These are phyloP conservation scores for Artomyces pyxidatus DNA, from an alignment of 768 basidiomycete genomes.

Conservation along the genomic window DNA sequence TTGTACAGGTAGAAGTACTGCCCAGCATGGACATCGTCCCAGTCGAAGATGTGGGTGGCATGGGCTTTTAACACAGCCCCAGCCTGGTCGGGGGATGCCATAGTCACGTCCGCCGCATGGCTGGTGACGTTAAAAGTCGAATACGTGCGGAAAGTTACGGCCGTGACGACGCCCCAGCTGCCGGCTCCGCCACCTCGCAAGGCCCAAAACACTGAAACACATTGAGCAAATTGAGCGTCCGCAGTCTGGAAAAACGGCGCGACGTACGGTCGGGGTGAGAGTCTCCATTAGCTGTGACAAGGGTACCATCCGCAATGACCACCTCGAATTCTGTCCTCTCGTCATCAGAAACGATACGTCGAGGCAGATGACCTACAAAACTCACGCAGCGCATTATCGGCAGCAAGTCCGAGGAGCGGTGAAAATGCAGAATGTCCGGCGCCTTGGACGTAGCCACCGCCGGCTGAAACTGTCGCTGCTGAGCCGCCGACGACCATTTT, in stretches of 20 bases:
- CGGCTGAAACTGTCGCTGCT: slow-evolving; percentile 16
- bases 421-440: slow-evolving; percentile 19
- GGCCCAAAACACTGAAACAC: too few species aligned
- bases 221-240: too few species aligned
- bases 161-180: slow-evolving; percentile 30
- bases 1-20: slow-evolving; percentile 5
- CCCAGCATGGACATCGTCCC: slow-evolving; percentile 21
- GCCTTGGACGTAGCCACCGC: slow-evolving; percentile 20
- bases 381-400: slow-evolving; percentile 19
- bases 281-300: slow-evolving; percentile 14
- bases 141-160: slow-evolving; percentile 28
- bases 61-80: slow-evolving; percentile 22
- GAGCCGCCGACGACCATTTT: slow-evolving; percentile 18
- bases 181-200: slow-evolving; percentile 19
- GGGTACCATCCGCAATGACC: background rate
- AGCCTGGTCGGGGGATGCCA: slow-evolving; percentile 15
- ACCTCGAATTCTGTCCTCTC: slow-evolving; percentile 5
- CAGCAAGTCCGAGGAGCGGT: slow-evolving; percentile 17
- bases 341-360: background rate
- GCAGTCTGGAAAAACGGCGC: too few species aligned
- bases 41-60: slow-evolving; percentile 29
- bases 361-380: background rate
- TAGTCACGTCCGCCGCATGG: slow-evolving; percentile 13
- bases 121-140: slow-evolving; percentile 25
- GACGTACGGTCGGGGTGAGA: too few species aligned